Conservation (phyloP, 257 asterid genomes). For the Cinchona pubescens region DNA sequence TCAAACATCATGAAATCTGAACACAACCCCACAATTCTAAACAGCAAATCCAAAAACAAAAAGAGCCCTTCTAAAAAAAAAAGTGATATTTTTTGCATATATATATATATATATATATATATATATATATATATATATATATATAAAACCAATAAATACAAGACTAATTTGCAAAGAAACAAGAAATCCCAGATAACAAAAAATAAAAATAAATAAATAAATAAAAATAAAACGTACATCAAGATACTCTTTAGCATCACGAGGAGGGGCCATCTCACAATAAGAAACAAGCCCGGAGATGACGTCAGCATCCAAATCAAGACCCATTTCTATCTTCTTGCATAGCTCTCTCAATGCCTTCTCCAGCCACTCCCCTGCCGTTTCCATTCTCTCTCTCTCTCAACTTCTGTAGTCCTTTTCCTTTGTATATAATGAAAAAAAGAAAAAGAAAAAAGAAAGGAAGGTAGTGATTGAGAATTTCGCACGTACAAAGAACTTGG, state of each 20-base stretch:
- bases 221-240: conserved; percentile 45
- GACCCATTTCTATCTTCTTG: conserved; percentile 54
- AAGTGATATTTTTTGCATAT: too few species aligned
- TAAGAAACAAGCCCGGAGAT: conserved; percentile 88
- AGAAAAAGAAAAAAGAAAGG: too few species aligned
- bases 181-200: background rate
- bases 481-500: too few species aligned
- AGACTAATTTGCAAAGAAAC: conserved; percentile 3
- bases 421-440: too few species aligned
- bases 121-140: too few species aligned
- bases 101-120: too few species aligned
- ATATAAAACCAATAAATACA: too few species aligned
- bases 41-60: background rate
- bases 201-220: too few species aligned
- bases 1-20: background rate
- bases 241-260: conserved; percentile 91
- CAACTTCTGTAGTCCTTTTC: too few species aligned
- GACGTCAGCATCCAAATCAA: conserved; percentile 77
- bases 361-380: conserved; percentile 75
- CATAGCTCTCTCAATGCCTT: conserved; percentile 63
- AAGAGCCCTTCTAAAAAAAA: too few species aligned
- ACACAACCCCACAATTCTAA: background rate
- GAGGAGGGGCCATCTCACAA: conserved; percentile 88
- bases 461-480: too few species aligned
- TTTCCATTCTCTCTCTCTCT: conserved; percentile 31